Base-by-base conservation (phyloP, 2,329 filamentous ascomycete genomes). In the Epichloe elymi region DNA sequence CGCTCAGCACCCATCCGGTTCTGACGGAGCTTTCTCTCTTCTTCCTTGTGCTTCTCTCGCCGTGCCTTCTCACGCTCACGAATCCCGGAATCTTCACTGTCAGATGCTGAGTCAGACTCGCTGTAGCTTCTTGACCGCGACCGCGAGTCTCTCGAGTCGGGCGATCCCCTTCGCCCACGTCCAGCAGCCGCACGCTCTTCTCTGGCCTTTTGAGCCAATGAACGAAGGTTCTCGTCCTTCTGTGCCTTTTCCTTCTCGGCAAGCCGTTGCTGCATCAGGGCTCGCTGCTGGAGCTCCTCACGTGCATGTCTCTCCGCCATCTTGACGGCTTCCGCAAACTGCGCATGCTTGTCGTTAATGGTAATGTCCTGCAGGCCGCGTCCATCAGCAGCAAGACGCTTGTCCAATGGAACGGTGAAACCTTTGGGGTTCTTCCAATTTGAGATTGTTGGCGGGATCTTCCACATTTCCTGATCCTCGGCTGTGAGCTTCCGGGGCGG, bases 351-450 rank as follows among this genome's bases (percentile, higher is more conserved):
- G 74, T 98, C 93, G 69, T 95, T 97, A 70, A 98, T 97, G 6
- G 88, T 85, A 41, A 95, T 82, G 64, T 98, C 93, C 66, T 96
- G 89, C 55, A 98, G 66, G 0, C 88, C 88, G 61, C 93, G 79
- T 12, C 93, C 93, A 66, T 97, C 91, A 8, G 93, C 91, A 17
- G 93, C 93, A 59, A 98, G 71, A 63, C 93, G 84, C 73, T 98
- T 98, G 67, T 98, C 93, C 48, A 98, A 69, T 0, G 93, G 88
- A 1, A 98, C 88, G 0, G 93, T 98, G 64, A 95, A 98, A 61
- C 93, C 93, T 72, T 97, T 97, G 1, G 91, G 88, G 66, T 98
- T 98, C 78, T 98, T 98, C 93, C 93, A 98, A 67, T 97, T 97
- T 19, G 88, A 95, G 2, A 98, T 84, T 0, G 91, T 87, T 2